phyloP scores from a whole-genome alignment of 1,139 yeast species.

The Arxiozyma heterogenica region DNA sequence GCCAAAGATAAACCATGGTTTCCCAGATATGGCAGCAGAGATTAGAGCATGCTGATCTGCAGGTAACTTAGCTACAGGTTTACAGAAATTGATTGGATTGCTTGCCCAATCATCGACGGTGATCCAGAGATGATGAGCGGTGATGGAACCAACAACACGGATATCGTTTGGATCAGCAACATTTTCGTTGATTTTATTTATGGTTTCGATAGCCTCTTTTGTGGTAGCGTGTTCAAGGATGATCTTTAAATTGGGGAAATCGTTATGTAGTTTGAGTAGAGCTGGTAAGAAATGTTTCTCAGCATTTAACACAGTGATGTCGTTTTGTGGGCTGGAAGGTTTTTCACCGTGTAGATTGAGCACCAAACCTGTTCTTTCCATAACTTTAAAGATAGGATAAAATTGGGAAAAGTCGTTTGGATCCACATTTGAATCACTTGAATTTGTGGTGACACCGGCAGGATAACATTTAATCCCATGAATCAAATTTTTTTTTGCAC shows the following conservation, averaged over 20 bases:
- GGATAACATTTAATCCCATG: conserved; percentile 93
- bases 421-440: conserved; percentile 75
- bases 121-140: conserved; percentile 86
- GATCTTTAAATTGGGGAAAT: conserved; percentile 81
- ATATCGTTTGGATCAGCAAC: conserved; percentile 34
- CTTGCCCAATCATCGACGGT: conserved; percentile 97
- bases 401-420: conserved; percentile 82
- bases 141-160: conserved; percentile 81
- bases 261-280: conserved; percentile 60
- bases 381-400: conserved; percentile 80
- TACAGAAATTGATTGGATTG: conserved; percentile 86
- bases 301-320: conserved; percentile 83
- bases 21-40: conserved; percentile 84
- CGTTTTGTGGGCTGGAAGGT: conserved; percentile 48
- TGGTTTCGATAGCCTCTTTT: conserved; percentile 55
- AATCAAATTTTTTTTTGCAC: conserved; percentile 63
- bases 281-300: conserved; percentile 94
- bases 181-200: conserved; percentile 56
- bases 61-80: conserved; percentile 95
- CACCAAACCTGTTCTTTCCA: conserved; percentile 69
- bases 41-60: conserved; percentile 71
- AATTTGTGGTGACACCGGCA: conserved; percentile 97
- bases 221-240: conserved; percentile 95
- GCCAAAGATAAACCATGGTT: conserved; percentile 90
- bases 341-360: conserved; percentile 93